These are phyloP conservation scores for Royoungia palumana DNA, from an alignment of 768 basidiomycete genomes.

Conservation along the genomic window DNA sequence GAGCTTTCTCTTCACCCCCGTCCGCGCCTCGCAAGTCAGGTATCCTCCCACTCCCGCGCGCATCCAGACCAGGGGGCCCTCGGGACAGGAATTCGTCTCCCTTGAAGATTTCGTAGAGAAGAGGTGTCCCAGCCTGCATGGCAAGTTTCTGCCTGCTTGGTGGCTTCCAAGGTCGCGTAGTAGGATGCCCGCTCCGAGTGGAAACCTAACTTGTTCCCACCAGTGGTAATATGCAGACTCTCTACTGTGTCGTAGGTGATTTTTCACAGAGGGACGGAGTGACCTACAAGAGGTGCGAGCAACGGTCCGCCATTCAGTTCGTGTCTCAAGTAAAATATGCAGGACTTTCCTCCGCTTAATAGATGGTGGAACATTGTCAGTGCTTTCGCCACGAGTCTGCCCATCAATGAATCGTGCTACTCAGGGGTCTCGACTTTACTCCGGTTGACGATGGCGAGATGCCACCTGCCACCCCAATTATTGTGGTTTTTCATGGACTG, in stretches of 20 bases:
- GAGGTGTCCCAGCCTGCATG: conserved; percentile 27
- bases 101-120: conserved; percentile 32
- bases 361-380: conserved; percentile 35
- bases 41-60: conserved; percentile 20
- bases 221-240: conserved; percentile 33
- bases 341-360: conserved; percentile 29
- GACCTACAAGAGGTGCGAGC: conserved; percentile 28
- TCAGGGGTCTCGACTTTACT: conserved; percentile 34
- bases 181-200: neutral
- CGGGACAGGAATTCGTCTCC: conserved; percentile 13
- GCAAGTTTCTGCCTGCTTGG: conserved; percentile 30
- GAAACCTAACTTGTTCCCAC: conserved; percentile 12
- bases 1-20: conserved; percentile 18
- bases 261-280: conserved; percentile 31
- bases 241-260: conserved; percentile 30
- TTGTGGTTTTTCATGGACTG: conserved; percentile 33
- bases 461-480: conserved; percentile 24
- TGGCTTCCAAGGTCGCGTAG: conserved; percentile 31
- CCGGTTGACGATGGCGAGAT: conserved; percentile 25
- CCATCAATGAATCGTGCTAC: neutral
- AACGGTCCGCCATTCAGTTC: neutral
- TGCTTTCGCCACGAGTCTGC: neutral
- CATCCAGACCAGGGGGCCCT: conserved; percentile 13
- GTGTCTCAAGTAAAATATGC: conserved; percentile 4
- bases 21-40: conserved; percentile 16